A percentile compares a stretch with the other conserved stretches of the same genome.
These are phyloP conservation scores for Sordariomycetes sp. DNA, from an alignment of 2,329 filamentous ascomycete genomes.

Conservation along the genomic window DNA sequence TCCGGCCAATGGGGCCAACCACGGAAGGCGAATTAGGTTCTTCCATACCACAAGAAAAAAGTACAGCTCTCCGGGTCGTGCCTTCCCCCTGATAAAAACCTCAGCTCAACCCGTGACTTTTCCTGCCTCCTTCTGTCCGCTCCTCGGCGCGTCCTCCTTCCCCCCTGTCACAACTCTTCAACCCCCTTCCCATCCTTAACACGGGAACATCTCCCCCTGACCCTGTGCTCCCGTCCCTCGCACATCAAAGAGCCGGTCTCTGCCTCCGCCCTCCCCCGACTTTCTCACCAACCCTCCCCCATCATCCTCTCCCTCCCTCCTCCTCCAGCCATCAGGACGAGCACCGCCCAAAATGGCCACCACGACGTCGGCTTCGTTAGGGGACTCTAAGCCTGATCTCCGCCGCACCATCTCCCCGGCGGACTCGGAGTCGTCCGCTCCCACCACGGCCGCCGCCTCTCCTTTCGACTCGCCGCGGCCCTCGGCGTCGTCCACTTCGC, in stretches of 20 bases:
- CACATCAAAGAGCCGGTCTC: neutral
- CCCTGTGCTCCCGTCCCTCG: neutral
- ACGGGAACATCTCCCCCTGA: neutral
- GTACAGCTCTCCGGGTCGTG: neutral
- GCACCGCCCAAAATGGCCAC: constrained; percentile 4
- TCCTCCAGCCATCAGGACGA: neutral
- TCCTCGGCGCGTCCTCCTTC: neutral
- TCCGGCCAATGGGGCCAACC: neutral
- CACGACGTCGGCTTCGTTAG: constrained; percentile 3
- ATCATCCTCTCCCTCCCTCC: neutral
- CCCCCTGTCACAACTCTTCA: neutral
- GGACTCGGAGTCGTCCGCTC: constrained; percentile 12
- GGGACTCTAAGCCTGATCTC: constrained; percentile 9
- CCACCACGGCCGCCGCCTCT: constrained; percentile 33
- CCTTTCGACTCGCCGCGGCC: constrained; percentile 45
- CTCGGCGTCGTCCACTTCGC: constrained; percentile 74
- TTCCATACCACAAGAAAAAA: neutral
- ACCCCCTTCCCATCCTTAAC: neutral
- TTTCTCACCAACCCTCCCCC: neutral
- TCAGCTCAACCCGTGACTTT: neutral
- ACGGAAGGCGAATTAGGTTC: too few relatives aligned
- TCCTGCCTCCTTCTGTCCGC: neutral
- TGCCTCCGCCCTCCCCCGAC: neutral
- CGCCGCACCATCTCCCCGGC: constrained; percentile 16
- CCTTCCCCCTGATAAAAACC: neutral